Percentiles rank a stretch among this genome's conserved stretches.
These are phyloP conservation scores for Halteria grandinella DNA, from an alignment of 73 alveolate species.

Conservation along the genomic window DNA sequence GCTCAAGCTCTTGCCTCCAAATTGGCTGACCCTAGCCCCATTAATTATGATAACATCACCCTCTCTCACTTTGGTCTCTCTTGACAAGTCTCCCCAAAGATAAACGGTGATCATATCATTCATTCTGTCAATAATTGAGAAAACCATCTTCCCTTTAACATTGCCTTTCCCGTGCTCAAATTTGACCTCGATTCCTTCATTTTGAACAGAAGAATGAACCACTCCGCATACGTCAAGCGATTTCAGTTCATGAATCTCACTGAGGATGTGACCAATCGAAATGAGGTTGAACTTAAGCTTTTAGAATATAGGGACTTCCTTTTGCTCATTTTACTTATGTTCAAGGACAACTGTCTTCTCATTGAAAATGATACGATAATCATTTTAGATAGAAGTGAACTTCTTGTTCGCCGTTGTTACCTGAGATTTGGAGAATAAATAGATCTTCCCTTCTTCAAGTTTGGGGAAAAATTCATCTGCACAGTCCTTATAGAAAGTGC, in stretches of 20 bases:
- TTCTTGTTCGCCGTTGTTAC: constrained; percentile 77
- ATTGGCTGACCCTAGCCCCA: constrained; percentile 47
- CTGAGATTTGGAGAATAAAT: constrained; percentile 70
- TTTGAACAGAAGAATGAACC: background rate
- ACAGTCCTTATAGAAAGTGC: constrained; percentile 81
- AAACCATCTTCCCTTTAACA: constrained; percentile 24
- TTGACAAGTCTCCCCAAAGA: constrained; percentile 47
- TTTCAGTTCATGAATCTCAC: constrained; percentile 14
- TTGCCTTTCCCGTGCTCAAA: constrained; percentile 20
- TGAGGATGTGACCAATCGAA: background rate
- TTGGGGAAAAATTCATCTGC: constrained; percentile 72
- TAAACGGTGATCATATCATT: constrained; percentile 15
- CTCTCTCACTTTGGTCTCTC: background rate
- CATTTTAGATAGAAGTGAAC: constrained; percentile 77
- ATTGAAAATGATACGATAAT: constrained; percentile 76
- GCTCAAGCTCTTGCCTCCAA: constrained; percentile 36
- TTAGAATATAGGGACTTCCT: background rate
- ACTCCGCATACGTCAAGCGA: constrained; percentile 35
- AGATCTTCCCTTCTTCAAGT: constrained; percentile 82
- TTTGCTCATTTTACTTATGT: background rate
- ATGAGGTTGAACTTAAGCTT: constrained; percentile 35
- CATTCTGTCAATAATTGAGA: constrained; percentile 1
- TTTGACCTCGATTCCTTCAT: constrained; percentile 33
- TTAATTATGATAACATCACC: constrained; percentile 36
- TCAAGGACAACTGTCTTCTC: constrained; percentile 64